Evolutionary conservation across 1,139 yeast species (phyloP), one percentile per base, ranked within the genome.

Genomic region (Sugiyamaella sp.): DNA sequence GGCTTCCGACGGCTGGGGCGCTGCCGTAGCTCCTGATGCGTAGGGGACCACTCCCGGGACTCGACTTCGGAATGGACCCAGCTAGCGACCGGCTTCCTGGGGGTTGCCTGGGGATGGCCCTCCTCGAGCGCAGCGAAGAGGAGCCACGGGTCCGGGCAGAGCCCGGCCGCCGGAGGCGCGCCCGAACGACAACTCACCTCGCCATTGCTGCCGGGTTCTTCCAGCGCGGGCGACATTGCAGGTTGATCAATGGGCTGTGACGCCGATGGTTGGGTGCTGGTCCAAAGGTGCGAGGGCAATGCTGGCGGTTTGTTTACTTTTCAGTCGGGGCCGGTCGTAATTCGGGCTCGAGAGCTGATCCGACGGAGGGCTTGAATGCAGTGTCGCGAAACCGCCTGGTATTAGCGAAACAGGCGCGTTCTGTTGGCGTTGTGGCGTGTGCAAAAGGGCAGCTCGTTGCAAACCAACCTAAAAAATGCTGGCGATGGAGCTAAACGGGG

Each of bases 181-280:
- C n/a, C n/a, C n/a, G n/a, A n/a, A n/a, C n/a, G n/a, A n/a, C n/a
- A n/a, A 48, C 46, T 48, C 22, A 48, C 46, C n/a, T 35, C 51
- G 14, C 41, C 46, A 22, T 40, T 40, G 37, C 51, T 48, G 20
- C 19, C 33, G 12, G 40, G 20, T 16, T 41, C 46, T 4, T 48
- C 51, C 17, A 41, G 10, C 21, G 32, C 51, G 19, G 51, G 51
- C 22, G 51, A 20, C 46, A 40, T 46, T n/a, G n/a, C n/a, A n/a
- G n/a, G n/a, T n/a, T n/a, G n/a, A n/a, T 29, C 16, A n/a, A 29
- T n/a, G n/a, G n/a, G n/a, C n/a, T n/a, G n/a, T n/a, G n/a, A n/a
- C n/a, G n/a, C n/a, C n/a, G n/a, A n/a, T n/a, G n/a, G n/a, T n/a
- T n/a, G n/a, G n/a, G n/a, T n/a, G n/a, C n/a, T n/a, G n/a, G n/a